phyloP scores from a whole-genome alignment of 2,329 filamentous ascomycete genomes.

The Monilinia laxa region DNA sequence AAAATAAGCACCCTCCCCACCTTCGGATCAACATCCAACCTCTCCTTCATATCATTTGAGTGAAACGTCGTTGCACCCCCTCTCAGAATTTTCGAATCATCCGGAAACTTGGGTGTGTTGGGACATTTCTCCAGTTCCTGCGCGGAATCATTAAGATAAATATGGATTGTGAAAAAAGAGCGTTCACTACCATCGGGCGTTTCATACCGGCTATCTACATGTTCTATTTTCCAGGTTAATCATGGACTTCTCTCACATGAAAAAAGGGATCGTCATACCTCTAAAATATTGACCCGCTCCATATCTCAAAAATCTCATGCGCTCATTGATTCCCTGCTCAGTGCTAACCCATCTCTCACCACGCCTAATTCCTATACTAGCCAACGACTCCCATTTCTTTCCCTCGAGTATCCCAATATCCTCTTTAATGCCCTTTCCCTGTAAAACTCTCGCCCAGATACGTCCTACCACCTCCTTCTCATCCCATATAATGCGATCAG shows the following conservation, averaged over 20 bases:
- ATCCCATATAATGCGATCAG: constrained; percentile 78
- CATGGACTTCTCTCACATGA: not conserved
- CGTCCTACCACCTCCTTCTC: constrained; percentile 58
- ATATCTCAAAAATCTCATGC: constrained; percentile 75
- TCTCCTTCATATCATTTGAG: constrained; percentile 45
- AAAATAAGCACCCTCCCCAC: constrained; percentile 60
- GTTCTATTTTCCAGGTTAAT: not conserved
- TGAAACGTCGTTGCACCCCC: constrained; percentile 56
- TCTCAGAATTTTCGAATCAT: constrained; percentile 10
- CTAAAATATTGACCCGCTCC: constrained; percentile 70
- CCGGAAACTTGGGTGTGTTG: not conserved
- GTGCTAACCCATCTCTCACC: constrained; percentile 31
- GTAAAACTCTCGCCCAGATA: constrained; percentile 60
- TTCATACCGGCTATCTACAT: constrained; percentile 51
- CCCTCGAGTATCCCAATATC: constrained; percentile 43
- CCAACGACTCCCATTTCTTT: constrained; percentile 37
- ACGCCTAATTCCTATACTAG: constrained; percentile 36
- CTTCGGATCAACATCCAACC: constrained; percentile 55
- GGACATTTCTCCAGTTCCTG: constrained; percentile 42
- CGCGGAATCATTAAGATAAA: constrained; percentile 54
- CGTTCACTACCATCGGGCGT: constrained; percentile 29
- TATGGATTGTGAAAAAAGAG: constrained; percentile 53
- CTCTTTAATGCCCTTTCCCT: constrained; percentile 46
- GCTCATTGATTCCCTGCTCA: constrained; percentile 59
- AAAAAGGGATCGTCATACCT: constrained; percentile 35